These are phyloP conservation scores for Butyriboletus loyo DNA, from an alignment of 768 basidiomycete genomes.

Conservation along the genomic window DNA sequence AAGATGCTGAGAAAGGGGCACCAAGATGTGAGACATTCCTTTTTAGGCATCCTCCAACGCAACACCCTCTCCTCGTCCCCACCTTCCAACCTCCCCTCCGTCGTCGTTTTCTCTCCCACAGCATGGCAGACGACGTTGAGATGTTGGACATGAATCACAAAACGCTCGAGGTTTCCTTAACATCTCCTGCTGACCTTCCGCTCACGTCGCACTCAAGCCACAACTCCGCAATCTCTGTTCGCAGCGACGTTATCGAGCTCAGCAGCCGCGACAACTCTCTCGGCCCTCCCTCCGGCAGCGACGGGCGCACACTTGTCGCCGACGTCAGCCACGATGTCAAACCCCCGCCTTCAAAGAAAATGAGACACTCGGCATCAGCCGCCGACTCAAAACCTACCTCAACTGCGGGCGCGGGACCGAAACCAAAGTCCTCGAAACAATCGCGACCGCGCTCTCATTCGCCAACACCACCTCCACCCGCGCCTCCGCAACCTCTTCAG, in stretches of 20 bases:
- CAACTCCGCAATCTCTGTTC: conserved; percentile 16
- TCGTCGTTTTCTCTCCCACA: neutral
- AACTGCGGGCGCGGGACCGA: conserved; percentile 35
- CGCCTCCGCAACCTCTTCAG: conserved; percentile 47
- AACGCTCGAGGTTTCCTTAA: neutral
- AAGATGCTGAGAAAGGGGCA: conserved; percentile 29
- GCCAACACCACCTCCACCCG: conserved; percentile 51
- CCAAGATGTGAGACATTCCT: conserved; percentile 33
- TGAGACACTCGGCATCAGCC: conserved; percentile 24
- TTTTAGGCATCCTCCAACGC: conserved; percentile 35
- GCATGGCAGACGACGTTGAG: conserved; percentile 29
- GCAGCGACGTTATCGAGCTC: conserved; percentile 27
- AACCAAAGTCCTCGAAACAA: conserved; percentile 52
- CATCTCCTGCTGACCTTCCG: conserved; percentile 6
- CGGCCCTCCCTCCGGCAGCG: conserved; percentile 13
- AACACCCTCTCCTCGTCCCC: conserved; percentile 29
- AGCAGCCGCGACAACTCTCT: conserved; percentile 32
- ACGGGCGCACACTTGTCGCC: conserved; percentile 10
- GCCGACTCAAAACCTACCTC: conserved; percentile 28
- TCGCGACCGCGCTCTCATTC: conserved; percentile 49
- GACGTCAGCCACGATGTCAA: conserved; percentile 21
- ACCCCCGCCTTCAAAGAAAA: conserved; percentile 31
- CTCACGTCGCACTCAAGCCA: conserved; percentile 14
- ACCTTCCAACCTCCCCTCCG: conserved; percentile 11
- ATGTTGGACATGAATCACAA: conserved; percentile 23